Percentiles rank a stretch among this genome's conserved stretches.
These are phyloP conservation scores for Aristolochia californica DNA, from an alignment of 164 flowering plant genomes.

Conservation along the genomic window DNA sequence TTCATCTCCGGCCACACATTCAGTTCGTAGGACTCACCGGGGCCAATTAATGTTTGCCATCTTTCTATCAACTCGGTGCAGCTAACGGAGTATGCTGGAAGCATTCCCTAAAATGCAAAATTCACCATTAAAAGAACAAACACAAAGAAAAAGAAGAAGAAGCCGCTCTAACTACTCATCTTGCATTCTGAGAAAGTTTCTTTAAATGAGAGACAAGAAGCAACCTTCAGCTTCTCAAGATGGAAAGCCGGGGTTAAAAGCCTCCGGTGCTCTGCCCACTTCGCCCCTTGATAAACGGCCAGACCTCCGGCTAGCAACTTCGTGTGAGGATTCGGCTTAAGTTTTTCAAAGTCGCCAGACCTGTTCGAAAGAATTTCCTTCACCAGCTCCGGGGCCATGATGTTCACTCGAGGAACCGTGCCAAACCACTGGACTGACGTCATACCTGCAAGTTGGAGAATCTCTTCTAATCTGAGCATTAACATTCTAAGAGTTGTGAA, in stretches of 20 bases:
- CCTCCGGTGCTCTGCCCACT: slow-evolving; percentile 36
- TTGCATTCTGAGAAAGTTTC: too few relatives aligned
- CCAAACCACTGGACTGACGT: slow-evolving; percentile 26
- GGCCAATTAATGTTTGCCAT: slow-evolving; percentile 23
- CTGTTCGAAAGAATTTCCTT: slow-evolving; percentile 24
- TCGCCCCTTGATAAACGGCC: slow-evolving; percentile 22
- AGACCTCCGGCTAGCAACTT: slow-evolving; percentile 22
- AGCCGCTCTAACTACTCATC: too few relatives aligned
- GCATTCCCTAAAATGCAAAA: slow-evolving; percentile 39
- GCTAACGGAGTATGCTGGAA: slow-evolving; percentile 24
- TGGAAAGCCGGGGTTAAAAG: slow-evolving; percentile 38
- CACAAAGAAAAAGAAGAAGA: background rate
- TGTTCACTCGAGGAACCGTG: slow-evolving; percentile 27
- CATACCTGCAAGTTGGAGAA: slow-evolving; percentile 21
- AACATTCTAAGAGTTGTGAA: background rate
- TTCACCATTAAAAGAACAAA: too few relatives aligned
- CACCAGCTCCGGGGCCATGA: slow-evolving; percentile 32
- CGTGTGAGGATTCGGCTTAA: slow-evolving; percentile 24
- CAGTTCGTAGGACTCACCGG: slow-evolving; percentile 23
- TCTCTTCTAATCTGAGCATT: background rate
- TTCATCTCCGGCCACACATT: slow-evolving; percentile 40
- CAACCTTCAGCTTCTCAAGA: slow-evolving; percentile 35
- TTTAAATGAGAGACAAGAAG: too few relatives aligned
- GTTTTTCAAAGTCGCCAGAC: slow-evolving; percentile 29
- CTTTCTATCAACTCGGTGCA: slow-evolving; percentile 22